Base-by-base conservation (phyloP, 257 asterid genomes). In the Gentiana dahurica region DNA sequence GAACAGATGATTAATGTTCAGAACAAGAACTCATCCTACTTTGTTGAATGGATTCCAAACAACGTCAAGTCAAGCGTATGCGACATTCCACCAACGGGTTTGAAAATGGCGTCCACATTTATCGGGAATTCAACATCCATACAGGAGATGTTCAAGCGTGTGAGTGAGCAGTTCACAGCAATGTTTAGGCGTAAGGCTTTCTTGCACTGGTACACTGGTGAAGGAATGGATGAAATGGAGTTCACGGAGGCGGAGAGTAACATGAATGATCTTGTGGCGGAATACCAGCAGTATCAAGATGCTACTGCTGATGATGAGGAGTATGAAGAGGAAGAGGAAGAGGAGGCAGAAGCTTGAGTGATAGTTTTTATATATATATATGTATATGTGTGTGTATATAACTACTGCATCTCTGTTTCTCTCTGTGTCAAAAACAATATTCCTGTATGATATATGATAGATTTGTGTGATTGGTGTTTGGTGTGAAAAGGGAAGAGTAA, bases 61-160 rank as follows among this genome's bases (percentile, higher is more conserved):
- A 80, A 84, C 51, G 89, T 84, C 48, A 80, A 84, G 52, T 84
- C 94, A 1, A 84, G 94, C 64, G 89, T 84, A n/a, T 84, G 94
- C 62, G 94, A 84, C 48, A 57, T 84, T 12, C 60, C 60, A 3
- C 60, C 60, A 0, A 49, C 43, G 8, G 94, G 94, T 55, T 71
- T 84, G 62, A 51, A 86, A 15, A 84, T 84, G 94, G 81, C 94
- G 33, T 84, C 94, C 4, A 84, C 94, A 0, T 84, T 84, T 52
- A 77, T 84, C 7, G 94, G 94, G 24, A 24, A 24, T 24, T 24
- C 24, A 24, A 24, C 24, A 24, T 24, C 24, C 24, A 24, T 24
- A 24, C 91, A 82, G 71, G 85, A 82, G 74, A 77, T 82, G 87
- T 82, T 83, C 67, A 58, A 88, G 71, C 76, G 86, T 0, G 93